A percentile compares a stretch with the other conserved stretches of the same genome.
Evolutionary conservation across 2,329 filamentous ascomycete species (phyloP).

Genomic region (Pestalotiopsis sp.): DNA sequence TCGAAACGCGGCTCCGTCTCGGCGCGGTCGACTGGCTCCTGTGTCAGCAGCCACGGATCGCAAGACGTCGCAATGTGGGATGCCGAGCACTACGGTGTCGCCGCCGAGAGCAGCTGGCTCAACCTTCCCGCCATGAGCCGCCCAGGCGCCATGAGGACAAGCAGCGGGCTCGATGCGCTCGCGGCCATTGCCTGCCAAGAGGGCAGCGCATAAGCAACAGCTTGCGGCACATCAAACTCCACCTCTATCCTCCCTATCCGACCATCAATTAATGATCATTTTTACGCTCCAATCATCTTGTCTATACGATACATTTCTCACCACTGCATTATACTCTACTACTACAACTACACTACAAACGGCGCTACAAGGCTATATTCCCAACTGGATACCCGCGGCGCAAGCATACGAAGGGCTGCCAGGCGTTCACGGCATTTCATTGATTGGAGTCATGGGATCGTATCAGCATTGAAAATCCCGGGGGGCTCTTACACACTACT

Average conservation of each 20-base stretch:
- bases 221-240: background rate
- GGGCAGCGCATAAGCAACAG: conserved; percentile 23
- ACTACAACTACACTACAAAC: background rate
- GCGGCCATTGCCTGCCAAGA: conserved; percentile 59
- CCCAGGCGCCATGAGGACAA: conserved; percentile 48
- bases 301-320: background rate
- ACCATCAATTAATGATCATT: background rate
- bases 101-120: conserved; percentile 43
- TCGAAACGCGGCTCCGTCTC: conserved; percentile 34
- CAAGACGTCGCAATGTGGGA: conserved; percentile 43
- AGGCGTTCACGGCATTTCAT: conserved; percentile 2
- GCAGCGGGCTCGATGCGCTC: conserved; percentile 57
- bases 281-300: background rate
- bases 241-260: background rate
- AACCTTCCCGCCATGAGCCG: conserved; percentile 48
- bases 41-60: conserved; percentile 30
- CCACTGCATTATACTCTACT: background rate
- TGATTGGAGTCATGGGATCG: background rate
- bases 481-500: background rate
- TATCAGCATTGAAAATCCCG: background rate
- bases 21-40: conserved; percentile 35
- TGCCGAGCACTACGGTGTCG: conserved; percentile 41
- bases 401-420: conserved; percentile 3
- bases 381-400: conserved; percentile 3
- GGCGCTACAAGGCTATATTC: background rate